Percentiles rank a stretch among this genome's conserved stretches.
Conservation (phyloP, 352 stramenopile species). For the Globisporangium paddicum region DNA sequence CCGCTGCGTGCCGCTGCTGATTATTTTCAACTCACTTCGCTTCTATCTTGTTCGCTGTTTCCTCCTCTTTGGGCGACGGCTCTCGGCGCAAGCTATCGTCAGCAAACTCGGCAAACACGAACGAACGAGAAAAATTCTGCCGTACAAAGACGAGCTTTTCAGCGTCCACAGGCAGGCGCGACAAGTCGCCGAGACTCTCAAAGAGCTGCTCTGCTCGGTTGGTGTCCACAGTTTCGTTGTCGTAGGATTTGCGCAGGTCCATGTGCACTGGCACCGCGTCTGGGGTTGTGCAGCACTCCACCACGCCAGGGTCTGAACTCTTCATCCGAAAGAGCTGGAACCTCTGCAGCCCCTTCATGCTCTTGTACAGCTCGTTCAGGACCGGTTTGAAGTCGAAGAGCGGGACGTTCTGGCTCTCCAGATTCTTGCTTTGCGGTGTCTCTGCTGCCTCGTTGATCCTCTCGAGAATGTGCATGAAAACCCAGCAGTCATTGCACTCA, state of each 20-base stretch:
- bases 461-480: background rate
- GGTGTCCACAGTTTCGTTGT: background rate
- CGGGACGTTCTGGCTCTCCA: background rate
- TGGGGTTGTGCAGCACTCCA: background rate
- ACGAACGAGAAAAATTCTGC: background rate
- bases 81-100: background rate
- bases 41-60: background rate
- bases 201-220: too few species aligned
- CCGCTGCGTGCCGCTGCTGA: background rate
- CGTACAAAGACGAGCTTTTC: background rate
- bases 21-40: background rate
- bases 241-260: background rate
- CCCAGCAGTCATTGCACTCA: conserved; percentile 1
- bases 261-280: too few species aligned
- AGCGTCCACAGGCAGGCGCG: too few species aligned
- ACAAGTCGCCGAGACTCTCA: too few species aligned
- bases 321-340: conserved; percentile 3
- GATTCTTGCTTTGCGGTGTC: background rate
- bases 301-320: too few species aligned
- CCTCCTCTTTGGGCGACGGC: background rate
- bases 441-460: background rate
- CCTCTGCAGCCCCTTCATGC: background rate
- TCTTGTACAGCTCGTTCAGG: background rate
- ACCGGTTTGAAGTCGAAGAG: conserved; percentile 4
- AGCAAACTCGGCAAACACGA: too few species aligned